phyloP scores from a whole-genome alignment of 2,329 filamentous ascomycete genomes.

The Metarhizium rileyi region DNA sequence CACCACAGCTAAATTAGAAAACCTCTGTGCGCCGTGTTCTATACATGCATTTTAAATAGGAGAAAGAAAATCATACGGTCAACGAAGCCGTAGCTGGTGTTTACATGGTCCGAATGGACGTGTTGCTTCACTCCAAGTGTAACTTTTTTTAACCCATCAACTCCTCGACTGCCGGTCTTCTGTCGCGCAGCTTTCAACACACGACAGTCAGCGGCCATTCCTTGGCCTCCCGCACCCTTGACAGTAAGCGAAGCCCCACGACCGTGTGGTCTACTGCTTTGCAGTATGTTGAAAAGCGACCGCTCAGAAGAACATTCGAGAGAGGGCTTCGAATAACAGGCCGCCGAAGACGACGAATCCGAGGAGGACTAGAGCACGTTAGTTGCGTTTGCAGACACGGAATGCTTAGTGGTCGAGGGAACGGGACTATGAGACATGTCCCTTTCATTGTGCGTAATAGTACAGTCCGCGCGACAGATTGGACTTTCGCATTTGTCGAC shows the following conservation, averaged over 20 bases:
- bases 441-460: not conserved
- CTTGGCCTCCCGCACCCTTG: no score
- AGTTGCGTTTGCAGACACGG: not conserved
- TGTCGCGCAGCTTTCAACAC: no score
- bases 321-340: constrained; percentile 46
- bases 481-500: no score
- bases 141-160: no score
- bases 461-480: no score
- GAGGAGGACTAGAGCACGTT: constrained; percentile 35
- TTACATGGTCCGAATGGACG: not conserved
- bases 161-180: no score
- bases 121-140: not conserved
- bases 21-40: not conserved
- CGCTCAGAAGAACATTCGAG: constrained; percentile 42
- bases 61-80: not conserved
- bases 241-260: no score
- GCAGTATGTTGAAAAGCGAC: no score
- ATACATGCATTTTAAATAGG: not conserved
- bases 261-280: no score
- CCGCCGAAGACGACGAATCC: constrained; percentile 53
- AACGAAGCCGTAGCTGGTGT: not conserved
- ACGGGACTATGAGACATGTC: not conserved
- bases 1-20: not conserved
- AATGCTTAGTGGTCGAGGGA: constrained; percentile 1
- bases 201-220: no score